Conservation (phyloP, 345 rosid genomes). For the Citrus mangshanensis region DNA sequence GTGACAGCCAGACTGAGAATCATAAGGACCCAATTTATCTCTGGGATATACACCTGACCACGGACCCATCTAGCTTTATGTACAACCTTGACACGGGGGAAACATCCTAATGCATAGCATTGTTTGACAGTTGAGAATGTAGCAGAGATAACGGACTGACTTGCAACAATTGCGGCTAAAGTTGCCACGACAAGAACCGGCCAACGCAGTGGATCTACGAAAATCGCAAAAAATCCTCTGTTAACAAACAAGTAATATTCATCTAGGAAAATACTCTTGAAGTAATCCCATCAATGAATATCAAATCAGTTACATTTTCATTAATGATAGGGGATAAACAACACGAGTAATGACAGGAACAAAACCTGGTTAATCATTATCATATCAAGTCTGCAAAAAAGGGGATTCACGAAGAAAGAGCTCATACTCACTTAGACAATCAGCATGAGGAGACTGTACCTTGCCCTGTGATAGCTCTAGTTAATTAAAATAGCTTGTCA, state of each 20-base stretch:
- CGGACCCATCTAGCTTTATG: conserved; percentile 77
- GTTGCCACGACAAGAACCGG: conserved; percentile 68
- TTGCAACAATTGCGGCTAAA: conserved; percentile 77
- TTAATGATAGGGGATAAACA: conserved; percentile 1
- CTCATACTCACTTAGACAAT: neutral
- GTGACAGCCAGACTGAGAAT: conserved; percentile 72
- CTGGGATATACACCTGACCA: conserved; percentile 89
- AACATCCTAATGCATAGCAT: conserved; percentile 85
- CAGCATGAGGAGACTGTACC: neutral
- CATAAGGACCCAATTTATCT: conserved; percentile 95
- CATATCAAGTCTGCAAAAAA: neutral
- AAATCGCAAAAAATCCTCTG: conserved; percentile 11
- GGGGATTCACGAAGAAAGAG: neutral
- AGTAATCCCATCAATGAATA: conserved; percentile 4
- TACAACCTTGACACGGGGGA: conserved; percentile 89
- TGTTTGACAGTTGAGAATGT: conserved; percentile 81
- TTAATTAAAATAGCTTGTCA: neutral
- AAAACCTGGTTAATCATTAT: neutral
- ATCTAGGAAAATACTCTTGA: conserved; percentile 4
- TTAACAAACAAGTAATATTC: conserved; percentile 1
- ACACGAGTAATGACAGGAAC: neutral
- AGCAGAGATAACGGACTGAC: conserved; percentile 78
- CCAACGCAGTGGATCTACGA: conserved; percentile 72
- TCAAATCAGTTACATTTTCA: neutral
- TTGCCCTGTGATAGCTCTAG: no score